Evolutionary conservation across 768 basidiomycete species (phyloP).

Genomic region (Lactifluus piperatus): DNA sequence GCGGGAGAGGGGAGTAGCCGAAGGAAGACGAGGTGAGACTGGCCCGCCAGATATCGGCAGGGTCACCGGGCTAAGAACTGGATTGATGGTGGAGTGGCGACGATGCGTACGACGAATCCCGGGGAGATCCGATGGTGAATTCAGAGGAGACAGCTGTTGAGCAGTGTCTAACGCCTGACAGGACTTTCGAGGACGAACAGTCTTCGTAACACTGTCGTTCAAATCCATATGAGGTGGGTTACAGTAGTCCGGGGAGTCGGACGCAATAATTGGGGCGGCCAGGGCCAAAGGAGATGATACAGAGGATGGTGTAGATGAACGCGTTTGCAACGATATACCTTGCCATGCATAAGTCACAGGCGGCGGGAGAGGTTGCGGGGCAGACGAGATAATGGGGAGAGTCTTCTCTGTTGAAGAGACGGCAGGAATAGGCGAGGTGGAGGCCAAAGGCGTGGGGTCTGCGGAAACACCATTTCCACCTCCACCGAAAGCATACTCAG

Average conservation of each 20-base stretch:
- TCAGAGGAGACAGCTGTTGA: slow-evolving; percentile 59
- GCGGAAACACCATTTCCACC: slow-evolving; percentile 31
- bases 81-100: slow-evolving; percentile 53
- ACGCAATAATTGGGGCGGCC: slow-evolving; percentile 75
- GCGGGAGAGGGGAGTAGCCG: slow-evolving; percentile 67
- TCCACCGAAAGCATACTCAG: slow-evolving; percentile 50
- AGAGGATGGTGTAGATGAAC: slow-evolving; percentile 84
- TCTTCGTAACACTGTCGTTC: slow-evolving; percentile 41
- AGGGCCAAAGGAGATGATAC: slow-evolving; percentile 81
- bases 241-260: slow-evolving; percentile 46
- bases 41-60: slow-evolving; percentile 48
- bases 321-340: slow-evolving; percentile 47
- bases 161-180: slow-evolving; percentile 57
- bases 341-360: slow-evolving; percentile 33
- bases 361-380: slow-evolving; percentile 24
- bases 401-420: slow-evolving; percentile 16
- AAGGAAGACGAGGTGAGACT: slow-evolving; percentile 80
- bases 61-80: slow-evolving; percentile 43
- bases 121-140: slow-evolving; percentile 44
- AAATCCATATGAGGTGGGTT: slow-evolving; percentile 57
- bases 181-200: slow-evolving; percentile 58
- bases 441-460: slow-evolving; percentile 64
- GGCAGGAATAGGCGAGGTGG: slow-evolving; percentile 35
- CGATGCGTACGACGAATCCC: slow-evolving; percentile 50
- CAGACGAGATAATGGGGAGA: slow-evolving; percentile 15